These are phyloP conservation scores for Paraconiothyrium brasiliense DNA, from an alignment of 2,329 filamentous ascomycete species.

Conservation along the genomic window DNA sequence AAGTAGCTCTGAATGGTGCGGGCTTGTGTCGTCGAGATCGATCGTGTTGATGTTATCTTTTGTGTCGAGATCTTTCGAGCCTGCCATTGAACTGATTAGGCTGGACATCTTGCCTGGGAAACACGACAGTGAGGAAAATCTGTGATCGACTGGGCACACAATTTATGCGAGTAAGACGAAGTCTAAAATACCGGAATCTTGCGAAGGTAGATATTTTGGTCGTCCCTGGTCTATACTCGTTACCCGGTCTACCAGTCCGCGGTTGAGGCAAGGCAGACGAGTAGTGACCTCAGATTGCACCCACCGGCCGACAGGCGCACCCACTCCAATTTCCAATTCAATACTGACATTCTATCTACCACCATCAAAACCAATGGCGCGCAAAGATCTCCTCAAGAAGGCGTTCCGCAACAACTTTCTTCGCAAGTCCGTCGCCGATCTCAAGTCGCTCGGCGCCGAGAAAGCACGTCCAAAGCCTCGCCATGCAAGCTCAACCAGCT, in stretches of 20 bases:
- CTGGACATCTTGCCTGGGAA: not conserved
- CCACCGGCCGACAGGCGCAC: not conserved
- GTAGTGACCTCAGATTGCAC: not conserved
- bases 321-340: too few species aligned
- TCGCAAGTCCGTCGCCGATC: constrained; percentile 15
- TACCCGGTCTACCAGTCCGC: not conserved
- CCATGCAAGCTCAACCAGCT: not conserved
- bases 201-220: not conserved
- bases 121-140: not conserved
- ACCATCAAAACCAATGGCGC: constrained; percentile 7
- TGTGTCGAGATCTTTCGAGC: not conserved
- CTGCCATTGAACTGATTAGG: not conserved
- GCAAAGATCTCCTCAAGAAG: constrained; percentile 16
- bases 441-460: constrained; percentile 4
- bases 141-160: not conserved
- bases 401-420: constrained; percentile 16
- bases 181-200: not conserved
- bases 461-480: constrained; percentile 2
- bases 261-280: not conserved
- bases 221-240: not conserved
- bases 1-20: not conserved
- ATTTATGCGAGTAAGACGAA: not conserved
- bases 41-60: not conserved
- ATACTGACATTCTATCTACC: not conserved
- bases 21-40: not conserved